Evolutionary conservation across 1,139 yeast genomes (phyloP), one percentile per base, ranked within the genome.

Genomic region (Kodamaea arcana): DNA sequence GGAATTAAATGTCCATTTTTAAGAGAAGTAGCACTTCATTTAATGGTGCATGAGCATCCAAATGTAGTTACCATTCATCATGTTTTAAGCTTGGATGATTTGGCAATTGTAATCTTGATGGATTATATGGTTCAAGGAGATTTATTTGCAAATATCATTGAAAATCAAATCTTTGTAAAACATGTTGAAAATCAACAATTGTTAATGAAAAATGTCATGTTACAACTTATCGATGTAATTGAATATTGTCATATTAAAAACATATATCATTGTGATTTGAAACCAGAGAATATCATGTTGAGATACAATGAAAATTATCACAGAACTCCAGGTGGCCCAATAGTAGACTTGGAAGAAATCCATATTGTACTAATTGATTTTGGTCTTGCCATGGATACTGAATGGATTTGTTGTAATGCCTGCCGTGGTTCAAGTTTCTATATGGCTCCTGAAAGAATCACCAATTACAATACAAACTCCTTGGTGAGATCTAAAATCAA

Each of bases 371-470:
- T 88, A 30, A 90, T 92, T 23, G 97, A 88, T 58, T 88, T 88
- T 51, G 97, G 97, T 2, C 68, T 88, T 17, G 87, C 95, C 12
- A 77, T 88, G 43, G 69, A 72, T 39, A 70, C 78, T 5, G 62
- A 70, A 32, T 62, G 62, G 37, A 75, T 83, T 35, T 75, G 81
- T 37, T 78, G 85, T 42, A 84, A 83, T 48, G 78, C 81, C 27
- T 87, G 95, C 44, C 75, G 95, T 41, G 97, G 97, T 0, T 82
- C 94, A 4, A 75, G 86, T 23, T 88, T 84, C 58, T 88, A 88
- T 62, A 88, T 88, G 96, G 86, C 96, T 0, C 97, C 97, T 5
- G 96, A 87, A 58, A 69, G 94, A 53, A 67, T 83, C 15, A 72
- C 71, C 39, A 75, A 75, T 41, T 69, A 54, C 47, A 61, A 58